Evolutionary conservation across 2,329 filamentous ascomycete species (phyloP), one percentile per base, ranked within the genome.

Genomic region (Apiospora hydei): DNA sequence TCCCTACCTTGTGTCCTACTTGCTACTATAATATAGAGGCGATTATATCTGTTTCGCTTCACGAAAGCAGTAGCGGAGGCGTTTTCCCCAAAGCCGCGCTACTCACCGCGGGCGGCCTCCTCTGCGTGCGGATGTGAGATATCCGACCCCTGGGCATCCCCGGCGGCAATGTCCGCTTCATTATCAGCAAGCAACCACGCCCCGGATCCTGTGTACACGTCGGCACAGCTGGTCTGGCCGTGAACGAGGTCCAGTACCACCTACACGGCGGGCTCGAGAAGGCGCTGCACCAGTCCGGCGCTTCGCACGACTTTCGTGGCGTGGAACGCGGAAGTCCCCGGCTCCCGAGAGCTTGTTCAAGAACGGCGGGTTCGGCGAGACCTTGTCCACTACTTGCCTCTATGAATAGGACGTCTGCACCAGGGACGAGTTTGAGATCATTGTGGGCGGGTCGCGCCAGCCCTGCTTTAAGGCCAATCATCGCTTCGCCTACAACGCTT

Each of bases 391-490:
- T 1, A 77, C 80, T 30, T 30, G n/a, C n/a, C n/a, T n/a, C n/a
- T n/a, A n/a, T n/a, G n/a, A n/a, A n/a, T n/a, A n/a, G n/a, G n/a
- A n/a, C n/a, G n/a, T n/a, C n/a, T n/a, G n/a, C n/a, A n/a, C n/a
- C n/a, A n/a, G n/a, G n/a, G n/a, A n/a, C n/a, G n/a, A n/a, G n/a
- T n/a, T n/a, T n/a, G n/a, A n/a, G n/a, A n/a, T n/a, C n/a, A n/a
- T n/a, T n/a, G n/a, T n/a, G n/a, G n/a, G n/a, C n/a, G n/a, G n/a
- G n/a, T n/a, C n/a, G 26, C 26, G 90, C 16, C 87, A 89, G 75
- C 90, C 90, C 2, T 92, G 91, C 81, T 92, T 87, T 80, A 92
- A 92, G 77, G 84, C 92, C 6, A 92, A 92, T 75, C 90, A 92
- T 73, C 88, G 90, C 2, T 93, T 93, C 77, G 85, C 87, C 46